A percentile compares a stretch with the other conserved stretches of the same genome.
Conservation (phyloP, 257 asterid genomes). For the Gardenia jasminoides region DNA sequence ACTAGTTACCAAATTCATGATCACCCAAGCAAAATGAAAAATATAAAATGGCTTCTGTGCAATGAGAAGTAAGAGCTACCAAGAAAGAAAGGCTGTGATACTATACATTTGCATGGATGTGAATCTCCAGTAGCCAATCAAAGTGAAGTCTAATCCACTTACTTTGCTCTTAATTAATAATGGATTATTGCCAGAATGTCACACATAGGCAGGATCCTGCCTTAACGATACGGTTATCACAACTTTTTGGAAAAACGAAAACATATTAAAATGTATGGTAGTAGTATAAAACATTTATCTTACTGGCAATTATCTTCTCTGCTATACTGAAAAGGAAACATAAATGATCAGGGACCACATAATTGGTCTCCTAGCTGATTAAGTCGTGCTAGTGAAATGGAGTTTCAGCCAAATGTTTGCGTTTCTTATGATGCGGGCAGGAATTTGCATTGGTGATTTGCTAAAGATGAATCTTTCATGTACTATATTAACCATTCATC, state of each 20-base stretch:
- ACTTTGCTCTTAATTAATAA: constrained; percentile 35
- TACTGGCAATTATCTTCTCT: constrained; percentile 19
- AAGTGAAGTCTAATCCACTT: constrained; percentile 34
- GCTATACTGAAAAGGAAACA: constrained; percentile 53
- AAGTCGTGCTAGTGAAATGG: constrained; percentile 6
- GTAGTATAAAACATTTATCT: constrained; percentile 10
- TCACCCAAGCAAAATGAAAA: neutral
- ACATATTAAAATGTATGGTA: neutral
- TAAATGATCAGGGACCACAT: constrained; percentile 61
- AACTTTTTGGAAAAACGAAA: constrained; percentile 12
- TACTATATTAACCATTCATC: constrained; percentile 4
- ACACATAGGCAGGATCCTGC: constrained; percentile 50
- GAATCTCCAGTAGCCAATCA: constrained; percentile 33
- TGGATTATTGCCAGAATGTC: constrained; percentile 36
- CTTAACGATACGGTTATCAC: constrained; percentile 42
- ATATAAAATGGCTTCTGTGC: constrained; percentile 5
- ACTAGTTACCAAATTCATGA: neutral
- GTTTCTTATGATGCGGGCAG: constrained; percentile 30
- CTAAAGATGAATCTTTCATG: neutral
- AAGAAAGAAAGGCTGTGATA: constrained; percentile 38
- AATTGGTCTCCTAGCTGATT: constrained; percentile 51
- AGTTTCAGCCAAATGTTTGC: constrained; percentile 21
- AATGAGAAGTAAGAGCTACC: constrained; percentile 22
- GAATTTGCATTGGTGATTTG: constrained; percentile 17
- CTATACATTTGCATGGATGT: constrained; percentile 15